Conservation (phyloP, 176 grass and related monocot species). For the Musa beccarii region DNA sequence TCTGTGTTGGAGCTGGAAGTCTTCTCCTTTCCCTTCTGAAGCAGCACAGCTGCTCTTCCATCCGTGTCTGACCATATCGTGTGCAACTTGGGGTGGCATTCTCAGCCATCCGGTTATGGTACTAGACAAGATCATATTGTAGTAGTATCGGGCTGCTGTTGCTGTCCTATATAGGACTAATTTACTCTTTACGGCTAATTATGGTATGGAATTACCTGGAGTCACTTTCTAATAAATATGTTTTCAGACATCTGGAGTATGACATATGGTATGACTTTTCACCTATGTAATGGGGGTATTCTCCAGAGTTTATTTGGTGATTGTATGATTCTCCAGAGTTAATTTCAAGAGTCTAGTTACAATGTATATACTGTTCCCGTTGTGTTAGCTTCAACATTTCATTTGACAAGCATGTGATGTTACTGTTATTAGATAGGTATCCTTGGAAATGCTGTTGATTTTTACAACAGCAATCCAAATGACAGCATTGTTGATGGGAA, state of each 20-base stretch:
- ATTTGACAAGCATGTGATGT: constrained; percentile 12
- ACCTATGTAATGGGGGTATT: neutral
- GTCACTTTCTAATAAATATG: neutral
- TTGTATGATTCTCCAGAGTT: neutral
- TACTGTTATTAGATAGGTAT: constrained; percentile 63
- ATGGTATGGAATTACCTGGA: neutral
- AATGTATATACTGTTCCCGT: neutral
- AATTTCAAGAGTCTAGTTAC: neutral
- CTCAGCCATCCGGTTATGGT: no score
- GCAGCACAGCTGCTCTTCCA: no score
- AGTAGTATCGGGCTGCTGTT: no score
- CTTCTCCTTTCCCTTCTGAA: no score
- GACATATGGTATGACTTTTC: neutral
- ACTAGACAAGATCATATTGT: no score
- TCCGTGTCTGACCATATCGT: no score
- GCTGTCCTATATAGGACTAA: no score
- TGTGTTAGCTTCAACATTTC: constrained; percentile 8
- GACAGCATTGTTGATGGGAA: constrained; percentile 35
- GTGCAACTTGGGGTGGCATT: no score
- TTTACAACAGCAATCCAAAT: constrained; percentile 44
- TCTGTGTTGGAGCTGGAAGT: no score
- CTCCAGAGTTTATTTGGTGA: neutral
- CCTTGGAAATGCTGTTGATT: constrained; percentile 91
- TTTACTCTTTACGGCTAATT: no score
- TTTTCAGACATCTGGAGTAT: neutral